Conservation (phyloP, 1,139 yeast species). For the Petasospora fabianii region DNA sequence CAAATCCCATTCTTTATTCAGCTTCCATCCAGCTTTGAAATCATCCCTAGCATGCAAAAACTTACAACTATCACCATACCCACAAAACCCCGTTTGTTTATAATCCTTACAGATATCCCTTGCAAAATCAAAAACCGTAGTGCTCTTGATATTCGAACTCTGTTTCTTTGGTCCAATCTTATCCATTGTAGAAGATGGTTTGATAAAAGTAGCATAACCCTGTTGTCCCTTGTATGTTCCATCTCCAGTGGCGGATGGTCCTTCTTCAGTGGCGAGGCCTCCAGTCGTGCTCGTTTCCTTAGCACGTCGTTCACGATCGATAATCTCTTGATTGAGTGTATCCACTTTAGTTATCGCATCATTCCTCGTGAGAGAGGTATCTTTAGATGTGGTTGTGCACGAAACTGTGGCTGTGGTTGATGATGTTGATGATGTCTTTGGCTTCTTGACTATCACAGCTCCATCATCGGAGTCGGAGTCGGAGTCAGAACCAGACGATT, state of each 20-base stretch:
- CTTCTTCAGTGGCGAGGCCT: background rate
- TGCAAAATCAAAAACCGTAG: conserved; percentile 82
- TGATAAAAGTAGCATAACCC: conserved; percentile 28
- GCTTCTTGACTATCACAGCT: background rate
- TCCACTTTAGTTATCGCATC: conserved; percentile 36
- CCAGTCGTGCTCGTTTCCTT: conserved; percentile 3
- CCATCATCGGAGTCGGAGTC: conserved; percentile 11
- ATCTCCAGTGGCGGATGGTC: conserved; percentile 23
- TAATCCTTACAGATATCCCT: conserved; percentile 95
- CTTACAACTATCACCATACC: conserved; percentile 97
- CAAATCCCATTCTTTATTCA: conserved; percentile 70
- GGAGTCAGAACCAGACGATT: conserved; percentile 15
- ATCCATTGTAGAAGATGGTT: conserved; percentile 22
- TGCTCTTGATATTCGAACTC: conserved; percentile 53
- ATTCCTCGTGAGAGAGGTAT: conserved; percentile 20
- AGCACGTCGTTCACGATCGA: conserved; percentile 21
- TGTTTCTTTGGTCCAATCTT: conserved; percentile 37
- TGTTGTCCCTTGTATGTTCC: conserved; percentile 33
- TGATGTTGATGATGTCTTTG: background rate
- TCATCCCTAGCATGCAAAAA: conserved; percentile 89
- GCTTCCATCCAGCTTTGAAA: conserved; percentile 68
- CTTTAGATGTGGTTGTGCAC: background rate
- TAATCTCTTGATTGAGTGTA: conserved; percentile 32
- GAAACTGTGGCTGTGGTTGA: background rate
- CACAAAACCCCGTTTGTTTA: conserved; percentile 90